Conservation (phyloP, 176 grass and related monocot genomes). For the Pontederia crassipes region DNA sequence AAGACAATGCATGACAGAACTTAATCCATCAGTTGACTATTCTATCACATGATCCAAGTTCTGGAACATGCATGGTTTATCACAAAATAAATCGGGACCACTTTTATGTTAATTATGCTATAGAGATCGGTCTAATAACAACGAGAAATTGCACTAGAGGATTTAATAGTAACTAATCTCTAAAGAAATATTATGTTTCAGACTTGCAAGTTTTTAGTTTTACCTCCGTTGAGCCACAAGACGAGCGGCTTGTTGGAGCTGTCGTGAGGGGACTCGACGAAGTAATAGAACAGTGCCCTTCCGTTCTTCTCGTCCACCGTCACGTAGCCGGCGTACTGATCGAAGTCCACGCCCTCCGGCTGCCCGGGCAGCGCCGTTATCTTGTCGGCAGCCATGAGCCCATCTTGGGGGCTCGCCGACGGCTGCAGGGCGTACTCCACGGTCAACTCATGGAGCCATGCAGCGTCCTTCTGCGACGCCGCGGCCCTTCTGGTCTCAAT, state of each 20-base stretch:
- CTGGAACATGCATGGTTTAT: too few relatives aligned
- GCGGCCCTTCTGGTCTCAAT: background rate
- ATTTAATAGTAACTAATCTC: too few relatives aligned
- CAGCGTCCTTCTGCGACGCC: background rate
- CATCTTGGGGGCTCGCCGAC: slow-evolving; percentile 1
- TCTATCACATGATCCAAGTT: too few relatives aligned
- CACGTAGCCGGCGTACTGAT: slow-evolving; percentile 48
- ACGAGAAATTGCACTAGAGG: too few relatives aligned
- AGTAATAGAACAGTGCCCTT: slow-evolving; percentile 62
- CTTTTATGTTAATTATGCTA: too few relatives aligned
- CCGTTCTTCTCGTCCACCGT: slow-evolving; percentile 34
- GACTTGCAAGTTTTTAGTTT: background rate
- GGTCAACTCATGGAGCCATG: background rate
- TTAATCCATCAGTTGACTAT: too few relatives aligned
- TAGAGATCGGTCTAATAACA: too few relatives aligned
- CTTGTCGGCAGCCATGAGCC: slow-evolving; percentile 39
- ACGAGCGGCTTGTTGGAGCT: slow-evolving; percentile 34
- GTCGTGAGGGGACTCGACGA: slow-evolving; percentile 36
- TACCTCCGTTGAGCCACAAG: slow-evolving; percentile 59
- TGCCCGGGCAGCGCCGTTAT: slow-evolving; percentile 45
- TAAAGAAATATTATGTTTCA: too few relatives aligned
- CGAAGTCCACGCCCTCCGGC: slow-evolving; percentile 38
- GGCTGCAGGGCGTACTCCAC: background rate
- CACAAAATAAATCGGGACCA: too few relatives aligned
- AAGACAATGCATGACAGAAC: too few relatives aligned